These are phyloP conservation scores for Teratosphaeria pseudoeucalypti DNA, from an alignment of 2,329 filamentous ascomycete genomes.

Conservation along the genomic window DNA sequence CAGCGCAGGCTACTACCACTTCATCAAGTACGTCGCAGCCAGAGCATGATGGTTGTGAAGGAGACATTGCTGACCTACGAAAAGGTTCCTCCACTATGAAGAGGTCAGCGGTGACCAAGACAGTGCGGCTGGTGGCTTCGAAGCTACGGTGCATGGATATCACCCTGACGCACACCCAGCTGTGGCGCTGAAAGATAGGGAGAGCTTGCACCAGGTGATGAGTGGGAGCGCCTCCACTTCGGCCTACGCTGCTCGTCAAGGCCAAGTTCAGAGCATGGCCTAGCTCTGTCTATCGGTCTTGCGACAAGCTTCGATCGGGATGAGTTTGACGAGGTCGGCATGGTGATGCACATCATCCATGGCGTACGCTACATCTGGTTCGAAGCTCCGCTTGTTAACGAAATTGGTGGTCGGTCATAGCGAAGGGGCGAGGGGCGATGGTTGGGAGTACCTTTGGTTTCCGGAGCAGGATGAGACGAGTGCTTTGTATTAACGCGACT, in stretches of 20 bases:
- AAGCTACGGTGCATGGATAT: neutral
- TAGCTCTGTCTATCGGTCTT: neutral
- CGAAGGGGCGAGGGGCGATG: no score
- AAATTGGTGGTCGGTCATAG: no score
- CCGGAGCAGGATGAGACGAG: no score
- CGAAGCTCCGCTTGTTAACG: no score
- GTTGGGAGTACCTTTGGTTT: no score
- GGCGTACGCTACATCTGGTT: no score
- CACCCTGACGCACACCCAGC: neutral
- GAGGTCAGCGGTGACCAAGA: constrained; percentile 21
- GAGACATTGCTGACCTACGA: neutral
- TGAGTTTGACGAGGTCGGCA: no score
- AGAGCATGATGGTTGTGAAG: neutral
- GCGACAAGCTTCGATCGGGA: no score
- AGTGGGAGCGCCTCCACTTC: neutral
- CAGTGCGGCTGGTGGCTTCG: constrained; percentile 3
- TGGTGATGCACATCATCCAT: no score
- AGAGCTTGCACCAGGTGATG: neutral
- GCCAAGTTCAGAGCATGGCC: neutral
- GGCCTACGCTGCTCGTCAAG: neutral
- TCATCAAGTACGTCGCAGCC: constrained; percentile 2
- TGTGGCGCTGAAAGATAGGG: neutral
- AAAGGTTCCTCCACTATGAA: constrained; percentile 17
- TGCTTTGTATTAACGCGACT: no score
- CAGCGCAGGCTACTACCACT: constrained; percentile 16